Conservation (phyloP, 176 grass and related monocot genomes). For the Microstegium vimineum region DNA sequence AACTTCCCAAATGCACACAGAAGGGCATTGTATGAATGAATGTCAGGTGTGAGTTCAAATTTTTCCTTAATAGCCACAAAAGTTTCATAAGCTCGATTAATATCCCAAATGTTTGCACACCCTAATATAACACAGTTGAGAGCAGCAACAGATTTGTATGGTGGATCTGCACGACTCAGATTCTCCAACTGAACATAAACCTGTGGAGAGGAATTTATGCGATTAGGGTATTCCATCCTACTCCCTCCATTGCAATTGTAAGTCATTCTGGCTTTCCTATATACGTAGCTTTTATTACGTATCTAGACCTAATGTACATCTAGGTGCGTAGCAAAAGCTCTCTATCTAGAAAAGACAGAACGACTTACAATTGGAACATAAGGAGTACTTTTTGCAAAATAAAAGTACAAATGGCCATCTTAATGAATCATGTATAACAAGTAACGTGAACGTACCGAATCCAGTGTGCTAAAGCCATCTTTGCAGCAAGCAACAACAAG, state of each 20-base stretch:
- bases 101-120: conserved; percentile 97
- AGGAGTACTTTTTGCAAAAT: neutral
- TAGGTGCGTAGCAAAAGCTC: neutral
- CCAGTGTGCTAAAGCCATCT: conserved; percentile 73
- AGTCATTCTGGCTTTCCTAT: neutral
- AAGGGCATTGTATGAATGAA: conserved; percentile 96
- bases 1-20: conserved; percentile 83
- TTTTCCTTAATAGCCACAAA: conserved; percentile 84
- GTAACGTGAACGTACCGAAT: conserved; percentile 59
- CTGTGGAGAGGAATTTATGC: conserved; percentile 35
- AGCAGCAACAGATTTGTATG: conserved; percentile 91
- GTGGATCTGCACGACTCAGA: conserved; percentile 61
- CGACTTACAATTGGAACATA: neutral
- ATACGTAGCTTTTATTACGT: neutral
- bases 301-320: neutral
- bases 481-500: conserved; percentile 88
- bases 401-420: conserved; percentile 18
- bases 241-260: neutral
- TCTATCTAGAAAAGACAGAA: neutral
- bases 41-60: conserved; percentile 69
- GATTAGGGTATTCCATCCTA: conserved; percentile 25
- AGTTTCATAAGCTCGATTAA: conserved; percentile 92
- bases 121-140: conserved; percentile 96
- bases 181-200: conserved; percentile 96
- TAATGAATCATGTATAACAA: conserved; percentile 8